Evolutionary conservation across 805 yeast genomes (phyloP), one percentile per base, ranked within the genome.

Genomic region (Lipomyces yamanashiensis): DNA sequence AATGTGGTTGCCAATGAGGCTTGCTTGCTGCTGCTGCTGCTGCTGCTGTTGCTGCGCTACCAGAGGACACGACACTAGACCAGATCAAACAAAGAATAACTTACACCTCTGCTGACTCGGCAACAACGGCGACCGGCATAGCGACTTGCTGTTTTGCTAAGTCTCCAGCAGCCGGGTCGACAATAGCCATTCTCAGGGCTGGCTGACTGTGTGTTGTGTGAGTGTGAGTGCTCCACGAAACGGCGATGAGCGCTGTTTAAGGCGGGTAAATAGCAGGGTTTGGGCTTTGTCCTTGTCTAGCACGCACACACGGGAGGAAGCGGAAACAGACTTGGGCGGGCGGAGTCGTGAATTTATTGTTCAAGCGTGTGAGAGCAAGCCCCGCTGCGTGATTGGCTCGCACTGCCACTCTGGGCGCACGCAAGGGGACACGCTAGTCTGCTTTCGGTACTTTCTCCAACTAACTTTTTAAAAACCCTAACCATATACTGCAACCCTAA

Each of bases 301-400:
- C 40, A 23, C 54, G 52, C 60, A 36, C 40, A 12, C 54, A 43
- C 60, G 60, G 60, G 53, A 56, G 60, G 60, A 58, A 58, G 54
- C 62, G 52, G 62, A 52, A 51, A 52, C 53, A 45, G 52, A 43
- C 34, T 57, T 44, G 54, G 41, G 55, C 61, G 61, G 58, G 56
- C 43, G 40, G 53, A 52, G 58, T 40, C 58, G 34, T 40, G 58
- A 44, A 59, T 52, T 52, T 52, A 51, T 52, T 59, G 55, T 44
- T 50, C 45, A 28, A 52, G 55, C 62, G 40, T 34, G 54, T 50
- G 37, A 54, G 36, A 28, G 28, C 28, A 28, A 28, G 53, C 58
- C 45, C 34, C 62, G 49, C 44, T 53, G 39, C 52, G 61, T 45
- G 58, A 43, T 45, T 45, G 51, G 58, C 21, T 49, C 49, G 55